A percentile compares a stretch with the other conserved stretches of the same genome.
Evolutionary conservation across 495 filamentous ascomycete genomes (phyloP).

Genomic region (Cetradonia linearis): DNA sequence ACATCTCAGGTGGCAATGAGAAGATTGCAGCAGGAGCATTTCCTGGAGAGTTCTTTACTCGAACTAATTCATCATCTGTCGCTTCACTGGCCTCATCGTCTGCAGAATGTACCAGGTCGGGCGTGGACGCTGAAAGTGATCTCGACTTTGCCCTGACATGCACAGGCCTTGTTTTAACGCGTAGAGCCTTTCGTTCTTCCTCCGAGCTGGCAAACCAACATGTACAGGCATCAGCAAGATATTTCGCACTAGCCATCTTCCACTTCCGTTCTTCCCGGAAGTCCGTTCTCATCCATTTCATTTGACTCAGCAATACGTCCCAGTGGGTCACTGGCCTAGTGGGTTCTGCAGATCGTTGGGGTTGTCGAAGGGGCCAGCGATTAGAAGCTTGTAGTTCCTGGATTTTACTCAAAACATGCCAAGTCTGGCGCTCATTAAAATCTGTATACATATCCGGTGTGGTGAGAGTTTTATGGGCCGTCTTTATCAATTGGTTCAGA

Average conservation of each 20-base stretch:
- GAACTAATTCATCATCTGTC: slow-evolving; percentile 36
- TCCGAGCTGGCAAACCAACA: slow-evolving; percentile 58
- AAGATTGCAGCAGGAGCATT: slow-evolving; percentile 67
- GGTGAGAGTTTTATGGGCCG: slow-evolving; percentile 71
- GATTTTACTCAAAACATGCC: slow-evolving; percentile 69
- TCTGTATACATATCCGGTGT: slow-evolving; percentile 67
- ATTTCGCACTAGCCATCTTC: slow-evolving; percentile 72
- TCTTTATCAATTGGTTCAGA: slow-evolving; percentile 57
- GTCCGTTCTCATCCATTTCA: slow-evolving; percentile 96
- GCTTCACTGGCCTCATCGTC: slow-evolving; percentile 48
- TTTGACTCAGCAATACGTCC: slow-evolving; percentile 79
- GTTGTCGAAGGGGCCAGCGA: slow-evolving; percentile 82
- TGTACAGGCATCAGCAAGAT: slow-evolving; percentile 68
- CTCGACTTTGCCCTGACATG: slow-evolving; percentile 17
- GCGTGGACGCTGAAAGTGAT: slow-evolving; percentile 45
- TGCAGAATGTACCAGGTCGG: slow-evolving; percentile 58
- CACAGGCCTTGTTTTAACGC: slow-evolving; percentile 20
- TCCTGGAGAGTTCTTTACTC: slow-evolving; percentile 33
- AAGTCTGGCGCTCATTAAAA: slow-evolving; percentile 73
- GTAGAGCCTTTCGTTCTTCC: slow-evolving; percentile 51
- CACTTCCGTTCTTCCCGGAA: slow-evolving; percentile 89
- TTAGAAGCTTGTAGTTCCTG: slow-evolving; percentile 82
- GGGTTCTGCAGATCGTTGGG: slow-evolving; percentile 70
- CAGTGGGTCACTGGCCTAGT: slow-evolving; percentile 61
- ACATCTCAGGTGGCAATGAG: slow-evolving; percentile 67